These are phyloP conservation scores for Xylaria sp. DNA, from an alignment of 2,329 filamentous ascomycete species.

Conservation along the genomic window DNA sequence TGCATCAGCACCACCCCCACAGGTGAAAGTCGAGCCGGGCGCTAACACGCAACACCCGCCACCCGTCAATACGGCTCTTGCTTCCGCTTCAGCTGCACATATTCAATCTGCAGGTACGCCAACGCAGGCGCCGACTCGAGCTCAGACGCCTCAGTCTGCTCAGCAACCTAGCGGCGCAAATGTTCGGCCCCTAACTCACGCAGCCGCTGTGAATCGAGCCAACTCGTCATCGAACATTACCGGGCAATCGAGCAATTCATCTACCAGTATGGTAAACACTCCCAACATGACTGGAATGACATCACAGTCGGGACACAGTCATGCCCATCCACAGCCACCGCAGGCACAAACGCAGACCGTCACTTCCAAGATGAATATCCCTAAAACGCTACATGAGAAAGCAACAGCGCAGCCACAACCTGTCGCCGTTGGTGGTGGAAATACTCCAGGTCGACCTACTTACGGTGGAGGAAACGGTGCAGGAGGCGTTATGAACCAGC, in stretches of 20 bases:
- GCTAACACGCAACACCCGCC: slow-evolving; percentile 52
- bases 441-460: slow-evolving; percentile 79
- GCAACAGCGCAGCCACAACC: slow-evolving; percentile 77
- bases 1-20: slow-evolving; percentile 41
- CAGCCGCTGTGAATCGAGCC: slow-evolving; percentile 49
- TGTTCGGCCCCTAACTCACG: slow-evolving; percentile 46
- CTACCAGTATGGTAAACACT: slow-evolving; percentile 40
- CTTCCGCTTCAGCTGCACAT: slow-evolving; percentile 52
- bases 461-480: slow-evolving; percentile 81
- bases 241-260: slow-evolving; percentile 46
- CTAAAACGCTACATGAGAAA: slow-evolving; percentile 77
- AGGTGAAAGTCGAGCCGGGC: slow-evolving; percentile 54
- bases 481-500: slow-evolving; percentile 87
- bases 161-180: slow-evolving; percentile 41
- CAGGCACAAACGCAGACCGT: slow-evolving; percentile 47
- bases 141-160: slow-evolving; percentile 61
- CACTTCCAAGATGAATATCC: slow-evolving; percentile 79
- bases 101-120: slow-evolving; percentile 60
- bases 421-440: slow-evolving; percentile 74
- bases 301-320: slow-evolving; percentile 57
- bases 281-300: slow-evolving; percentile 43
- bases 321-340: slow-evolving; percentile 59
- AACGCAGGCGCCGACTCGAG: slow-evolving; percentile 60
- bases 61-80: slow-evolving; percentile 62
- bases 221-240: slow-evolving; percentile 48